Evolutionary conservation across 163 green algal genomes (phyloP).

Genomic region (Coccomyxa subellipsoidea): DNA sequence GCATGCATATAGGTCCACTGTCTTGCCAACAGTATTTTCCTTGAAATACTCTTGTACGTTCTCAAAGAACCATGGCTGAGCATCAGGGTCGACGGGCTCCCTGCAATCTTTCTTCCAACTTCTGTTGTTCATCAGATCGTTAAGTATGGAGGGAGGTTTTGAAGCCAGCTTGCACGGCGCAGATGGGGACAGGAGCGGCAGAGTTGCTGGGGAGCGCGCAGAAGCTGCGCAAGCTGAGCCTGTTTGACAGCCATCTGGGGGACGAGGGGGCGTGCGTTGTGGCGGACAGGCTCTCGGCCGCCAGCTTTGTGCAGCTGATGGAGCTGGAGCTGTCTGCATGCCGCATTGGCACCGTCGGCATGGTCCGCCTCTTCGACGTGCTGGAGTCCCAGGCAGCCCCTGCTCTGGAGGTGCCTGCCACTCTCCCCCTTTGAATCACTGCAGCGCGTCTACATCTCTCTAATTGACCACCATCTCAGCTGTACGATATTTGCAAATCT

Average conservation of each 20-base stretch:
- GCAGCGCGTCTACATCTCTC: no score
- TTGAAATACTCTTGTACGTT: no score
- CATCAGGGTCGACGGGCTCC: no score
- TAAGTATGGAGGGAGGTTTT: no score
- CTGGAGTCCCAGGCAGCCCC: slow-evolving; percentile 1
- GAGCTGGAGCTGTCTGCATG: background rate
- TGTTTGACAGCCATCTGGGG: background rate
- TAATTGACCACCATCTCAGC: no score
- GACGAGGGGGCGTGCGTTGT: background rate
- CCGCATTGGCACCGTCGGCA: background rate
- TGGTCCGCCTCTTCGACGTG: background rate
- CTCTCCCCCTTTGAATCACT: no score
- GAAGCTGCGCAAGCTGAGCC: slow-evolving; percentile 1
- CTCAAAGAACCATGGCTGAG: no score
- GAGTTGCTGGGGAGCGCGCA: background rate
- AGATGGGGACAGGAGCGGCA: background rate
- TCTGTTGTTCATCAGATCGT: no score
- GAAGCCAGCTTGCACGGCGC: background rate
- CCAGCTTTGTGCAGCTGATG: background rate
- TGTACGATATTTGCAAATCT: no score
- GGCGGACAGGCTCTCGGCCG: background rate
- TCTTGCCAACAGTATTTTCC: no score
- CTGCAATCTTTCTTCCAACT: no score
- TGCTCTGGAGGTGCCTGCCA: background rate
- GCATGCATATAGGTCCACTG: no score